Evolutionary conservation across 306 rosid species (phyloP), one percentile per base, ranked within the genome.

Genomic region (Cicer pinnatifidum): DNA sequence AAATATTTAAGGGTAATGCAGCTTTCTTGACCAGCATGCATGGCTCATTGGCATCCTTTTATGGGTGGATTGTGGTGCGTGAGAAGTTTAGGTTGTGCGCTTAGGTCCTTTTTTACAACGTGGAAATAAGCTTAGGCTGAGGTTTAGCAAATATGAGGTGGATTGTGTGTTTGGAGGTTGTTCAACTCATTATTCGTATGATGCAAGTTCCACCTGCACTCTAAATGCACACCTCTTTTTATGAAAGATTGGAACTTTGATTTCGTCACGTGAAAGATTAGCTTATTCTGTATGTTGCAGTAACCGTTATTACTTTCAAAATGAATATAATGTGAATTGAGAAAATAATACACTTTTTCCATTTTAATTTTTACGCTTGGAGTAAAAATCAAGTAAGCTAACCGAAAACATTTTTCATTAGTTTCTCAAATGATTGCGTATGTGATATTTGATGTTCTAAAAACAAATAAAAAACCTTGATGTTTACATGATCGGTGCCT

Each of bases 401-500:
- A 9, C 5, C 20, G 7, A 3, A 52, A 16, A 9, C 17, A 9
- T 39, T 62, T 51, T 43, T 19, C n/a, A 16, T 48, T 62, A 46
- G 35, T 48, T 73, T 41, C 4, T 46, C 17, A 9, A 44, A 0
- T 17, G 46, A 38, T 23, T 15, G 17, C 72, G 41, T 12, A 16
- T 37, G 17, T 13, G 23, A 6, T 19, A 12, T 40, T 40, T 46
- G 13, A 58, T 76, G 51, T 45, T 57, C 60, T 47, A 59, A 69
- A 59, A 69, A 1, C 5, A 1, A 77, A 41, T 28, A 11, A 17
- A 51, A 52, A 41, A 8, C 20, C 15, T 8, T 0, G 20, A 54
- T 33, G 63, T 5, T 9, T 57, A 23, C 73, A 63, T 72, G 82
- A 79, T 79, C 8, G 74, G 9, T 56, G 20, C 64, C 11, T 52